These are phyloP conservation scores for Psilocybe azurescens DNA, from an alignment of 768 basidiomycete species.

Conservation along the genomic window DNA sequence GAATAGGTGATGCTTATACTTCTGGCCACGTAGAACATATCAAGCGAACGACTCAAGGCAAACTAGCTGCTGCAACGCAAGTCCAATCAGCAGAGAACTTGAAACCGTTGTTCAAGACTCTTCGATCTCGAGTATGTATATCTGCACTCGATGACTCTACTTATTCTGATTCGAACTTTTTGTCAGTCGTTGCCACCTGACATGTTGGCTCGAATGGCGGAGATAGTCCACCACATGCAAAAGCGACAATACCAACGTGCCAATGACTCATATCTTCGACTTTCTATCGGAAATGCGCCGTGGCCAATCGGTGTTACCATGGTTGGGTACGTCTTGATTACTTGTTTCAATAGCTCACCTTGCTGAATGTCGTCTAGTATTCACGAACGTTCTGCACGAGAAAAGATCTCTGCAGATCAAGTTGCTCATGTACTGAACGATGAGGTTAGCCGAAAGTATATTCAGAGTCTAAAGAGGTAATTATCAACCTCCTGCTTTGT, in stretches of 20 bases:
- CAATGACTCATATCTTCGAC: slow-evolving; percentile 95
- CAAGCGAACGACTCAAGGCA: slow-evolving; percentile 90
- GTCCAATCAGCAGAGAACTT: slow-evolving; percentile 95
- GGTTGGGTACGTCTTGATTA: slow-evolving; percentile 79
- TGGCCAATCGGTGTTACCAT: slow-evolving; percentile 99
- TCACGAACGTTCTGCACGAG: slow-evolving; percentile 96
- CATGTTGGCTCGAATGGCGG: slow-evolving; percentile 84
- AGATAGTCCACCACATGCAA: slow-evolving; percentile 98
- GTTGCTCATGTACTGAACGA: slow-evolving; percentile 99
- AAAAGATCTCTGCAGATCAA: slow-evolving; percentile 97
- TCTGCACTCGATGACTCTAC: not conserved
- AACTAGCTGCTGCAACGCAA: slow-evolving; percentile 93
- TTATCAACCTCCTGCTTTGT: slow-evolving; percentile 12
- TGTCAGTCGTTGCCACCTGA: slow-evolving; percentile 78
- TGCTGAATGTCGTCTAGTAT: slow-evolving; percentile 58
- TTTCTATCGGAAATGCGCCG: slow-evolving; percentile 98
- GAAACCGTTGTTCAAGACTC: slow-evolving; percentile 92
- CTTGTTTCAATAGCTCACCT: not conserved
- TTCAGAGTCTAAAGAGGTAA: slow-evolving; percentile 96
- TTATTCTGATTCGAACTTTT: slow-evolving; percentile 1
- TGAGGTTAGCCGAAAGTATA: slow-evolving; percentile 98
- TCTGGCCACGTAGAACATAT: slow-evolving; percentile 63
- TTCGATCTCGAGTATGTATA: slow-evolving; percentile 83
- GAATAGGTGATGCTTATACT: not conserved
- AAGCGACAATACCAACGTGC: slow-evolving; percentile 93